Evolutionary conservation across 441 rosid genomes (phyloP), one percentile per base, ranked within the genome.

Genomic region (Erysimum cheiri): DNA sequence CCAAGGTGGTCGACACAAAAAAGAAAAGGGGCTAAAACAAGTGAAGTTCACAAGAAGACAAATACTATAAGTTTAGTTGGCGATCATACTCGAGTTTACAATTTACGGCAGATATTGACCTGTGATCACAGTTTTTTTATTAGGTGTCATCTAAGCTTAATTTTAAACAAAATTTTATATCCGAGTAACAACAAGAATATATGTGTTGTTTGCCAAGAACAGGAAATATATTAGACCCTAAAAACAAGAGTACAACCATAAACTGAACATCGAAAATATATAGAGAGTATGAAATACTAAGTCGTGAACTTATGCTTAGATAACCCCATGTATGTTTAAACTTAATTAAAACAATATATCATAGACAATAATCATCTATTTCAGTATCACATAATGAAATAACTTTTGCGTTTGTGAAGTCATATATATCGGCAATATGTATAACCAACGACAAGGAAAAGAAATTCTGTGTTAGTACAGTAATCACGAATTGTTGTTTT

Each of bases 91-190:
- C 29, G 60, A 8, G 24, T 17, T 24, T 49, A 39, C 24, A 59
- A 37, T 37, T 68, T 48, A 37, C 29, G 50, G 22, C 44, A 49
- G 32, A 26, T 40, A 49, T 0, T 60, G 67, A 60, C 28, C 17
- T 15, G 28, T 70, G 67, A 41, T 41, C 61, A 70, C 28, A 41
- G 39, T 0, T 0, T 22, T 60, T 32, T 31, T 52, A 52, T 54
- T 41, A 71, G 47, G 75, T 53, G 56, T 61, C 69, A 14, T 22
- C 55, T 61, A 24, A n/a, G 53, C 55, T 8, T n/a, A 36, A 3
- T 6, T 22, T n/a, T 13, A 58, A 11, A 24, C 1, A 26, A 15
- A 36, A n/a, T n/a, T n/a, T 19, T 41, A 15, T 35, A 19, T 29
- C 35, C 15, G 37, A 52, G 47, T 70, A 52, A n/a, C n/a, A n/a